Conservation (phyloP, 495 filamentous ascomycete genomes). For the Talaromyces stipitatus region DNA sequence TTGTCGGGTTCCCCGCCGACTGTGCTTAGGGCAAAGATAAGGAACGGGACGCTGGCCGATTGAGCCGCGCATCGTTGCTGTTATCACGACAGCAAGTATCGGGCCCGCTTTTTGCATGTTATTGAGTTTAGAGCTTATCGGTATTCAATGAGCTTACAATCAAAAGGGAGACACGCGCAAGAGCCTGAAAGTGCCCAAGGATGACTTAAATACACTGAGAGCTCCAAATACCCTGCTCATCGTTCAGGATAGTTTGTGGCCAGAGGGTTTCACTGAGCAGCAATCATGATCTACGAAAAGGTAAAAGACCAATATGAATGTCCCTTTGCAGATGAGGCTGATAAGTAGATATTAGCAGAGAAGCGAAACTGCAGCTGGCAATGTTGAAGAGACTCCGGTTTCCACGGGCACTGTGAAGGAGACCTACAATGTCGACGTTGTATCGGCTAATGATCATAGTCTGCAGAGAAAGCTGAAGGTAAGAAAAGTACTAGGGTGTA, state of each 20-base stretch:
- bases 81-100: neutral
- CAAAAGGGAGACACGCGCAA: neutral
- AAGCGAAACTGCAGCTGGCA: conserved; percentile 5
- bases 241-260: neutral
- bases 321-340: neutral
- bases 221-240: neutral
- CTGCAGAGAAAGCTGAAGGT: conserved; percentile 16
- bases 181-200: neutral
- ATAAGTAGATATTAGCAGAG: neutral
- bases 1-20: conserved; percentile 6
- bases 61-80: conserved; percentile 4
- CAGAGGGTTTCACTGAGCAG: neutral
- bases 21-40: conserved; percentile 1
- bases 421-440: neutral
- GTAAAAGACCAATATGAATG: neutral
- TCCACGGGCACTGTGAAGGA: conserved; percentile 4
- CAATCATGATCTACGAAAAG: conserved; percentile 2
- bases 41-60: conserved; percentile 9
- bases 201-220: neutral
- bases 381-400: conserved; percentile 12
- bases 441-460: conserved; percentile 4
- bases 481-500: neutral
- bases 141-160: neutral
- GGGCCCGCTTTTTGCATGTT: neutral
- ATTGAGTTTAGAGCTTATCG: neutral